phyloP scores from a whole-genome alignment of 306 rosid species.

The Prunus salicina region DNA sequence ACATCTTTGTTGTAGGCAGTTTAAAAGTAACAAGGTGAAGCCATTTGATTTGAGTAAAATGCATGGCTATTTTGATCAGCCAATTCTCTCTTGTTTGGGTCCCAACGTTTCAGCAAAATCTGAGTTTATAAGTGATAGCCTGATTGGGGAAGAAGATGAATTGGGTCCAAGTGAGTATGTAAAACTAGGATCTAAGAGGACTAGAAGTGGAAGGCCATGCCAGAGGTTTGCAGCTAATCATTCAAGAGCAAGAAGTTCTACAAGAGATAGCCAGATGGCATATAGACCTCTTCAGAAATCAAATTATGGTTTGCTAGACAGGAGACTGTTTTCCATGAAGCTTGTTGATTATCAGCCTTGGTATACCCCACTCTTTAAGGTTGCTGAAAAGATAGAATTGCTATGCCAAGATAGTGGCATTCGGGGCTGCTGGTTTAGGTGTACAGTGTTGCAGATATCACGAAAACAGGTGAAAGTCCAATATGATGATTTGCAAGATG shows the following conservation, averaged over 20 bases:
- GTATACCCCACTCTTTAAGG: slow-evolving; percentile 46
- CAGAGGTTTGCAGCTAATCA: slow-evolving; percentile 36
- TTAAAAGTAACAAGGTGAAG: slow-evolving; percentile 79
- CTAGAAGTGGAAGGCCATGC: slow-evolving; percentile 51
- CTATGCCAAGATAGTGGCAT: slow-evolving; percentile 99
- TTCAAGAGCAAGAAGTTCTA: slow-evolving; percentile 49
- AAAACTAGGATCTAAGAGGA: slow-evolving; percentile 70
- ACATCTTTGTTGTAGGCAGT: slow-evolving; percentile 84
- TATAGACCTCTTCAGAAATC: slow-evolving; percentile 41
- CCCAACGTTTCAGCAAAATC: slow-evolving; percentile 42
- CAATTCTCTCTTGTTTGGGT: slow-evolving; percentile 72
- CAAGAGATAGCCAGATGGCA: slow-evolving; percentile 43
- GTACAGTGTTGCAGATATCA: slow-evolving; percentile 66
- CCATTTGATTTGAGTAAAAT: slow-evolving; percentile 84
- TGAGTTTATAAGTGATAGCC: slow-evolving; percentile 33
- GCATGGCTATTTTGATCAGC: slow-evolving; percentile 80
- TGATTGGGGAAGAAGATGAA: slow-evolving; percentile 55
- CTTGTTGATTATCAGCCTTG: slow-evolving; percentile 46
- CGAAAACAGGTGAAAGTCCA: slow-evolving; percentile 74
- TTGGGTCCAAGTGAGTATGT: slow-evolving; percentile 45
- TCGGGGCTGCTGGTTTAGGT: slow-evolving; percentile 99
- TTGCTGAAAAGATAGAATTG: slow-evolving; percentile 80
- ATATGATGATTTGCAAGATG: slow-evolving; percentile 80
- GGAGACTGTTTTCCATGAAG: slow-evolving; percentile 50
- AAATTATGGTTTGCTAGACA: slow-evolving; percentile 41